phyloP scores from a whole-genome alignment of 2,329 filamentous ascomycete species.

The Fusarium equiseti region DNA sequence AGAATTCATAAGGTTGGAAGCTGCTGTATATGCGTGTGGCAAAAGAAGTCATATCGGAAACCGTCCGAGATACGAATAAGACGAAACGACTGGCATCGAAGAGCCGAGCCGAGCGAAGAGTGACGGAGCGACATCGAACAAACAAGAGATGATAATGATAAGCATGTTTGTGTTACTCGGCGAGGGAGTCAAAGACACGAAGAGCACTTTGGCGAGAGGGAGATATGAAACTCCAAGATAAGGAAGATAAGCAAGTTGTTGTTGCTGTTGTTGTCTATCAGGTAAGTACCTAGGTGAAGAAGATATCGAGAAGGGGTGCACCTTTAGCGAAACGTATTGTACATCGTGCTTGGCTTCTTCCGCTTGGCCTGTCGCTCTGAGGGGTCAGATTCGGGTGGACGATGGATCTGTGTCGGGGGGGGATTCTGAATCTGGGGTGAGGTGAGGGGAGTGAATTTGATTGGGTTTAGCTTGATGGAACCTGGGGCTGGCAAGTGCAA shows the following conservation, averaged over 20 bases:
- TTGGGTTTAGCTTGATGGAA: slow-evolving; percentile 7
- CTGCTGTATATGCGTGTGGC: slow-evolving; percentile 27
- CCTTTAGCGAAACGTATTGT: slow-evolving; percentile 17
- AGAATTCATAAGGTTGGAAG: not conserved
- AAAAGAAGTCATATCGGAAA: slow-evolving; percentile 36
- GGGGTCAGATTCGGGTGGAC: slow-evolving; percentile 2
- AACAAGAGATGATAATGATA: slow-evolving; percentile 20
- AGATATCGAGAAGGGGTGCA: slow-evolving; percentile 23
- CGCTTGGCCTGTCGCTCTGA: not conserved
- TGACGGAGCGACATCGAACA: not conserved
- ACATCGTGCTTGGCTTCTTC: not conserved
- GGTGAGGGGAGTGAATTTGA: slow-evolving; percentile 14
- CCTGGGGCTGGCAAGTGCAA: slow-evolving; percentile 5
- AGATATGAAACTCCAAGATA: slow-evolving; percentile 30
- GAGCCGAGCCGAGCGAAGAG: slow-evolving; percentile 5
- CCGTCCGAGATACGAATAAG: slow-evolving; percentile 38
- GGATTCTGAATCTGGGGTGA: slow-evolving; percentile 33
- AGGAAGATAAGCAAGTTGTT: slow-evolving; percentile 31
- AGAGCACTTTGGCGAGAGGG: not conserved
- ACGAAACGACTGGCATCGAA: slow-evolving; percentile 13
- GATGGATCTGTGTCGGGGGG: slow-evolving; percentile 27
- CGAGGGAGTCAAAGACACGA: slow-evolving; percentile 31
- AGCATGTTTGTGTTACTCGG: slow-evolving; percentile 26
- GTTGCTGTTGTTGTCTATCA: slow-evolving; percentile 16
- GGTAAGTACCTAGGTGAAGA: not conserved